A percentile compares a stretch with the other conserved stretches of the same genome.
These are phyloP conservation scores for Imleria badia DNA, from an alignment of 768 basidiomycete genomes.

Conservation along the genomic window DNA sequence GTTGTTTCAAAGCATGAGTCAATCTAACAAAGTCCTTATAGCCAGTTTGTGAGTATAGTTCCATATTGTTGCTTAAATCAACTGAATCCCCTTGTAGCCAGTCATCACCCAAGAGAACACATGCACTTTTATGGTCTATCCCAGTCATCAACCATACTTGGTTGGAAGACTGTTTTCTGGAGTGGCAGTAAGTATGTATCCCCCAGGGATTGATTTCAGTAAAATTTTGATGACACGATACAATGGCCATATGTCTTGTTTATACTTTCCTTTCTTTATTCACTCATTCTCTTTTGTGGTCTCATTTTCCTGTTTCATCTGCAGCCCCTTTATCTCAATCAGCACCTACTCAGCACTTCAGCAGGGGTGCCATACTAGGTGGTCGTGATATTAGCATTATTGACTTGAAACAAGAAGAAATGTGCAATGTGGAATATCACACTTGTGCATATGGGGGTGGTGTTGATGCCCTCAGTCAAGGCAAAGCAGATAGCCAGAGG, in stretches of 20 bases:
- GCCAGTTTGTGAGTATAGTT: too few relatives aligned
- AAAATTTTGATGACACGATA: slow-evolving; percentile 32
- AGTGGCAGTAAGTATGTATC: slow-evolving; percentile 57
- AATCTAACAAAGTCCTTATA: slow-evolving; percentile 73
- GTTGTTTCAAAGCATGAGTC: too few relatives aligned
- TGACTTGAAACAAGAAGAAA: slow-evolving; percentile 23
- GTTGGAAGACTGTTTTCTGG: slow-evolving; percentile 94
- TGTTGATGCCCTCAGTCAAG: too few relatives aligned
- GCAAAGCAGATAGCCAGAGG: too few relatives aligned
- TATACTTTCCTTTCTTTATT: background rate
- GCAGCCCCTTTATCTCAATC: slow-evolving; percentile 10
- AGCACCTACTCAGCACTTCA: background rate
- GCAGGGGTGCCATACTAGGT: too few relatives aligned
- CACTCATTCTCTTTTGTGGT: background rate
- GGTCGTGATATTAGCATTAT: too few relatives aligned
- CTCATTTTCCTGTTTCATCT: too few relatives aligned
- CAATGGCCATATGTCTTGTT: slow-evolving; percentile 10
- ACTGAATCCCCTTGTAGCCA: slow-evolving; percentile 54
- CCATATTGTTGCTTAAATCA: too few relatives aligned
- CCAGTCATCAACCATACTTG: too few relatives aligned
- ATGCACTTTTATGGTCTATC: slow-evolving; percentile 78
- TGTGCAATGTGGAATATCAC: slow-evolving; percentile 17
- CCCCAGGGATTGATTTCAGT: slow-evolving; percentile 65
- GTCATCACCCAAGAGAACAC: slow-evolving; percentile 63
- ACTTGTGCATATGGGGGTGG: too few relatives aligned